Evolutionary conservation across 2,329 filamentous ascomycete genomes (phyloP).

Genomic region (Metarhizium rileyi): DNA sequence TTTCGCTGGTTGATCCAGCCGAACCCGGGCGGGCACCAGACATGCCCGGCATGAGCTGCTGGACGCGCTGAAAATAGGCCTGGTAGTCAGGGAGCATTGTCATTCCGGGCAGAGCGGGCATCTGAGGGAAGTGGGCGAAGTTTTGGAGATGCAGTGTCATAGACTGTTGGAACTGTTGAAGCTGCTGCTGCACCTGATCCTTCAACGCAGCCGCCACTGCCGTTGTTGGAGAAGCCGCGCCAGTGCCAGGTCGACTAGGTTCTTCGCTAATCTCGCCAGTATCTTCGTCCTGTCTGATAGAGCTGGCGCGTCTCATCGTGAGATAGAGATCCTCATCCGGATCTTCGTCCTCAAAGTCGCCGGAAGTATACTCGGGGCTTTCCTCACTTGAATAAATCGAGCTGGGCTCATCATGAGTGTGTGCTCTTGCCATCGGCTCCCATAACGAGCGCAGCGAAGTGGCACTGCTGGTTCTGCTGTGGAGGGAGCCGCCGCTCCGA

Average conservation of each 20-base stretch:
- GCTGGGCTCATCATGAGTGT: slow-evolving; percentile 24
- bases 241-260: slow-evolving; percentile 21
- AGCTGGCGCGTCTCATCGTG: slow-evolving; percentile 25
- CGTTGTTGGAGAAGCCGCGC: slow-evolving; percentile 43
- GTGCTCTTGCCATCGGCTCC: slow-evolving; percentile 38
- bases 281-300: slow-evolving; percentile 20
- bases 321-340: slow-evolving; percentile 27
- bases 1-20: slow-evolving; percentile 36
- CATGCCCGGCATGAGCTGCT: slow-evolving; percentile 61
- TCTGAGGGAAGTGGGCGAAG: slow-evolving; percentile 37
- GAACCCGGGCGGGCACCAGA: slow-evolving; percentile 39
- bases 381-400: slow-evolving; percentile 33
- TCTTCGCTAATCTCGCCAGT: slow-evolving; percentile 27
- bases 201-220: slow-evolving; percentile 60
- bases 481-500: slow-evolving; percentile 52
- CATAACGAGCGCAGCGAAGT: slow-evolving; percentile 58
- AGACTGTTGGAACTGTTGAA: slow-evolving; percentile 67
- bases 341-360: slow-evolving; percentile 33
- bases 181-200: slow-evolving; percentile 62
- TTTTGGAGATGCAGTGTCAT: slow-evolving; percentile 59
- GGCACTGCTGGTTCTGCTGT: slow-evolving; percentile 55
- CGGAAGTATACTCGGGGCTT: slow-evolving; percentile 35
- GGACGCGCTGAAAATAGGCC: slow-evolving; percentile 56
- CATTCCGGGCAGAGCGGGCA: slow-evolving; percentile 47
- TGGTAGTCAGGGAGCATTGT: slow-evolving; percentile 63